Evolutionary conservation across 2,329 filamentous ascomycete species (phyloP).

Genomic region (Scedosporium dehoogii): DNA sequence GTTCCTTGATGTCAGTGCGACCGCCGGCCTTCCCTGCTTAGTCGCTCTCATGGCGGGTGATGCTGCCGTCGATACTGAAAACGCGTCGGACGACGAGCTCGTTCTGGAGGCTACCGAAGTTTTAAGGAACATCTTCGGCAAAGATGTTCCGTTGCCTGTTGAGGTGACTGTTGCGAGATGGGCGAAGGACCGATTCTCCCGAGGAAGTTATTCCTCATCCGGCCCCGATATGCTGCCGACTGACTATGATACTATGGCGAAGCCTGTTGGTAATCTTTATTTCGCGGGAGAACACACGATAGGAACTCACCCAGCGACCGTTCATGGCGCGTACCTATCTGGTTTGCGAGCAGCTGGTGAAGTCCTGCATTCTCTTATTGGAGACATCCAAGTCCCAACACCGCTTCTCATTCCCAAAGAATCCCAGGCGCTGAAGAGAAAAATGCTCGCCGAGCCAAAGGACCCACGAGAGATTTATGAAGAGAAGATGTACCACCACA

Average conservation of each 20-base stretch:
- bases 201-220: constrained; percentile 91
- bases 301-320: constrained; percentile 89
- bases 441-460: constrained; percentile 25
- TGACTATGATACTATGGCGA: constrained; percentile 89
- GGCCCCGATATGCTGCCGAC: constrained; percentile 71
- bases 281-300: constrained; percentile 97
- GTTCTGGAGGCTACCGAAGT: constrained; percentile 72
- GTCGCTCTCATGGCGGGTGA: constrained; percentile 94
- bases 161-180: constrained; percentile 89
- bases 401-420: constrained; percentile 65
- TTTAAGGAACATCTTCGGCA: constrained; percentile 65
- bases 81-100: constrained; percentile 62
- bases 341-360: constrained; percentile 84
- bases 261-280: constrained; percentile 73
- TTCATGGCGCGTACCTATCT: constrained; percentile 92
- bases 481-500: constrained; percentile 38
- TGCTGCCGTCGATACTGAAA: constrained; percentile 81
- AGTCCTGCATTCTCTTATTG: constrained; percentile 69
- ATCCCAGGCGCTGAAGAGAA: constrained; percentile 44
- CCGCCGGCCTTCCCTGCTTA: constrained; percentile 76
- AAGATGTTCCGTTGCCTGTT: constrained; percentile 62
- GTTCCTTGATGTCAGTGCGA: constrained; percentile 93
- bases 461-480: constrained; percentile 49
- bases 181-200: constrained; percentile 83
- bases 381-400: constrained; percentile 65